phyloP scores from a whole-genome alignment of 495 filamentous ascomycete species.

The Delitschia confertaspora region DNA sequence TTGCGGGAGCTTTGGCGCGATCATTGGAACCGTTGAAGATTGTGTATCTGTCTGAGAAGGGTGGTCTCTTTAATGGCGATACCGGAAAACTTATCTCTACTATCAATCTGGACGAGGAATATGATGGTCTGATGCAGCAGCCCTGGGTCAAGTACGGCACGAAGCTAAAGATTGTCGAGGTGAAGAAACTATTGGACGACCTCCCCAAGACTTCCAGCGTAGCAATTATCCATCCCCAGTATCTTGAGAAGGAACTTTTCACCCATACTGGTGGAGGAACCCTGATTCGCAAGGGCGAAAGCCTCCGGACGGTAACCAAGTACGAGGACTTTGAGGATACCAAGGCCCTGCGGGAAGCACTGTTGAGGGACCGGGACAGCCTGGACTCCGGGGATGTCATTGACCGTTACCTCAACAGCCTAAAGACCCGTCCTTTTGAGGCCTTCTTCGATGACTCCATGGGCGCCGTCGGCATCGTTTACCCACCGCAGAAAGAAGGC shows the following conservation, averaged over 20 bases:
- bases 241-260: conserved; percentile 93
- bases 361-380: conserved; percentile 78
- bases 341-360: conserved; percentile 65
- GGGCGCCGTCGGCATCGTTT: conserved; percentile 89
- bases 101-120: conserved; percentile 98
- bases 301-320: conserved; percentile 65
- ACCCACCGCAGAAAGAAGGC: conserved; percentile 53
- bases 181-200: conserved; percentile 82
- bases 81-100: conserved; percentile 91
- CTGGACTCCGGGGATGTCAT: conserved; percentile 76
- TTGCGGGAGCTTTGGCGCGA: conserved; percentile 84
- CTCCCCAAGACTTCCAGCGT: conserved; percentile 90
- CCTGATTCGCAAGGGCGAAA: conserved; percentile 86
- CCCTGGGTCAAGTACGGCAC: conserved; percentile 96
- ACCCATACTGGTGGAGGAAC: conserved; percentile 94
- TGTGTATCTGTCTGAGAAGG: conserved; percentile 96
- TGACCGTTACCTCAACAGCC: conserved; percentile 72
- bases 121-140: conserved; percentile 87
- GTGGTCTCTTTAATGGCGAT: conserved; percentile 88
- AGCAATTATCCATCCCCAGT: conserved; percentile 90
- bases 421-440: conserved; percentile 72
- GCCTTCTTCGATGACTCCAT: conserved; percentile 95
- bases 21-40: conserved; percentile 93
- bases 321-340: conserved; percentile 74
- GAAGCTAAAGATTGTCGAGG: conserved; percentile 96